Base-by-base conservation (phyloP, 495 filamentous ascomycete genomes). In the Hypomontagnella monticulosa region DNA sequence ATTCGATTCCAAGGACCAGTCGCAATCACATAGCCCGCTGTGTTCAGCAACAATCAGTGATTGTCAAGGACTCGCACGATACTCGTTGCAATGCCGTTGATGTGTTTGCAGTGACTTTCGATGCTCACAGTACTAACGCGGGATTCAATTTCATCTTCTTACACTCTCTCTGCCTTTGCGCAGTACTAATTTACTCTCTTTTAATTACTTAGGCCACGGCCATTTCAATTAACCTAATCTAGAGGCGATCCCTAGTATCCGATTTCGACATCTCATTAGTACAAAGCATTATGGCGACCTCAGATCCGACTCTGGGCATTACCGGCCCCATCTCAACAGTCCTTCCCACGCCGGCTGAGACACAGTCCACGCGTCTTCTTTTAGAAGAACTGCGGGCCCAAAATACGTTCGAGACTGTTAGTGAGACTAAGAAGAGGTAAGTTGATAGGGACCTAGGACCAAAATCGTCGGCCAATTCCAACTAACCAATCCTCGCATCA, bases 401-500 rank as follows among this genome's bases (percentile, higher is more conserved):
- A 75, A 93, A 96, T 76, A 97, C 94, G 55, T 99, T 97, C 66
- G 94, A 98, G 73, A 84, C 82, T 33, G 80, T 84, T 6, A 78
- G 87, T 51, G 95, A 96, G 74, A 97, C 91, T 0, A 85, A 92
- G 63, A 89, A 88, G 60, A 87, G 92, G 91, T 90, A 76, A 49
- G 80, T 53, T 16, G 9, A 27, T 40, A 36, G 41, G 9, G 23
- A 27, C 23, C 8, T 2, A 36, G 23, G 12, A 15, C 36, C 8
- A 16, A 40, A 40, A 15, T 41, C 40, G 6, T 30, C 27, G 30
- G 27, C 16, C 20, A 40, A 11, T 56, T 23, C 30, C 53, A 36
- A 65, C 62, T 41, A 23, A 52, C 53, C 53, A 54, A 42, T 46
- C n/a, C 3, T 16, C 43, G 14, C 42, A 46, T 14, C 44, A 73